These are phyloP conservation scores for Daldinia vernicosa DNA, from an alignment of 495 filamentous ascomycete genomes.

Conservation along the genomic window DNA sequence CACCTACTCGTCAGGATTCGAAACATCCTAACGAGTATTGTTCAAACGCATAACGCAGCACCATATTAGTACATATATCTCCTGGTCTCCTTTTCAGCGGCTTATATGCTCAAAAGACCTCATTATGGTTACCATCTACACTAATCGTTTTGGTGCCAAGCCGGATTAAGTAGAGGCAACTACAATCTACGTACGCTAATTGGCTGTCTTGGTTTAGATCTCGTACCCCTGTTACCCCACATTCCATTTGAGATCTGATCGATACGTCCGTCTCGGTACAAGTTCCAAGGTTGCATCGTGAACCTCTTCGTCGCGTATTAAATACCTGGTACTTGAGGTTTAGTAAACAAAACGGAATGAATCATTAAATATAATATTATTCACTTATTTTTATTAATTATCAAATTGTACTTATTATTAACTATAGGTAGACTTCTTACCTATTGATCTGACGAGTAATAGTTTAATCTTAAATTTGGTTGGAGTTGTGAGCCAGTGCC, in stretches of 20 bases:
- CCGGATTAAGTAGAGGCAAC: slow-evolving; percentile 34
- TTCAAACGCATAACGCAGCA: neutral
- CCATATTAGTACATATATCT: neutral
- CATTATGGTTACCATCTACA: slow-evolving; percentile 11
- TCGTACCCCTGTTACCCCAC: slow-evolving; percentile 1
- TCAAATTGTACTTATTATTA: no score
- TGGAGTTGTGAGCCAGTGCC: no score
- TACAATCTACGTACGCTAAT: slow-evolving; percentile 22
- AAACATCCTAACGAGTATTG: no score
- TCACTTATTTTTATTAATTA: no score
- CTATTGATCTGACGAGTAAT: no score
- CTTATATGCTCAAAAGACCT: slow-evolving; percentile 29
- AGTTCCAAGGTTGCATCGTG: neutral
- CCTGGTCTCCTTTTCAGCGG: neutral
- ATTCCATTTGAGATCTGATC: neutral
- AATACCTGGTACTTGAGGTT: neutral
- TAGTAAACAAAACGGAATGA: no score
- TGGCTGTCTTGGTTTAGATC: slow-evolving; percentile 28
- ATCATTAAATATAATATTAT: no score
- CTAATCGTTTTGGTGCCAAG: slow-evolving; percentile 34
- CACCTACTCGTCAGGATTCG: no score
- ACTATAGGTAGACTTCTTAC: no score
- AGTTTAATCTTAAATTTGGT: no score
- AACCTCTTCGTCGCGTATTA: neutral
- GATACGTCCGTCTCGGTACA: neutral